Conservation (phyloP, 805 yeast species). For the Cephaloascus albidus region DNA sequence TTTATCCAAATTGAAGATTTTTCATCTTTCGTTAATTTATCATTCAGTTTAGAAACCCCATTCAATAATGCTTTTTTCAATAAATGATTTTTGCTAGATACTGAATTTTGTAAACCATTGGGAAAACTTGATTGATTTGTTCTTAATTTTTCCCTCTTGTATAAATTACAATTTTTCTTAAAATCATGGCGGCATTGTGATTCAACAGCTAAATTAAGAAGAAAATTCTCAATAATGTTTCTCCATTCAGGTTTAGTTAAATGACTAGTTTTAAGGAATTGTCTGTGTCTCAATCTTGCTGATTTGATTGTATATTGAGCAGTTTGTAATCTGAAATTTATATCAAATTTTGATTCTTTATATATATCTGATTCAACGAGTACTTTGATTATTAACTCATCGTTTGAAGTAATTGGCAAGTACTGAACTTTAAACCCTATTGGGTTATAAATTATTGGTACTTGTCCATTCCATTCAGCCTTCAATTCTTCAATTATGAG, state of each 20-base stretch:
- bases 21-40: slow-evolving; percentile 39
- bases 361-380: slow-evolving; percentile 57
- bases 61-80: slow-evolving; percentile 19
- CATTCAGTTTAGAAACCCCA: slow-evolving; percentile 7
- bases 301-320: slow-evolving; percentile 54
- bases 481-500: slow-evolving; percentile 39
- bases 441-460: slow-evolving; percentile 27
- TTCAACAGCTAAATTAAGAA: slow-evolving; percentile 57
- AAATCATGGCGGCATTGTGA: slow-evolving; percentile 64
- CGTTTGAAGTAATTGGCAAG: slow-evolving; percentile 44
- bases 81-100: too few species aligned
- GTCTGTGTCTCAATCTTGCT: slow-evolving; percentile 42
- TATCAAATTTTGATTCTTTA: slow-evolving; percentile 49
- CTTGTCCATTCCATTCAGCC: slow-evolving; percentile 41
- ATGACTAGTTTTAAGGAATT: slow-evolving; percentile 5
- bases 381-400: slow-evolving; percentile 35
- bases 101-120: background rate
- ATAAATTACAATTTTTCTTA: slow-evolving; percentile 37
- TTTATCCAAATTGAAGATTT: slow-evolving; percentile 54
- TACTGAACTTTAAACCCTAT: slow-evolving; percentile 33
- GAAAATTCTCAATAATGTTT: slow-evolving; percentile 61
- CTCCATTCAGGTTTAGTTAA: slow-evolving; percentile 47
- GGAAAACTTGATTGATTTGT: background rate
- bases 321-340: slow-evolving; percentile 43
- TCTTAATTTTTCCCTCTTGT: slow-evolving; percentile 31